Percentiles rank a stretch among this genome's conserved stretches.
phyloP scores from a whole-genome alignment of 2,329 filamentous ascomycete species.

The Fusarium sp. region DNA sequence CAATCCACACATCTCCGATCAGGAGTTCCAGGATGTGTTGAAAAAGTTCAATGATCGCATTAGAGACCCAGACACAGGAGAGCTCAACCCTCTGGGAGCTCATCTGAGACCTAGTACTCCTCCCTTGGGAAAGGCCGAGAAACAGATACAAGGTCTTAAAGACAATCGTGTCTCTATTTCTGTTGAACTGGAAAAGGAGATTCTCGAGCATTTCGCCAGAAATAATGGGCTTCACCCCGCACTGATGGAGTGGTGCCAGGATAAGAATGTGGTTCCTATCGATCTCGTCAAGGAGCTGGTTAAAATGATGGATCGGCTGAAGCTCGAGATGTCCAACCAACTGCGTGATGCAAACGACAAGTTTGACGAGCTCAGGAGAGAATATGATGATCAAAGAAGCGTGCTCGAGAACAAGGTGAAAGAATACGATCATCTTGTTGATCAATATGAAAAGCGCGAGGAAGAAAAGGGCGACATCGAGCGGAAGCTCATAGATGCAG shows the following conservation, averaged over 20 bases:
- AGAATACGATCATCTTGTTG: not conserved
- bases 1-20: slow-evolving; percentile 10
- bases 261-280: slow-evolving; percentile 9
- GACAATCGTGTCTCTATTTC: slow-evolving; percentile 7
- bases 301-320: slow-evolving; percentile 20
- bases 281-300: slow-evolving; percentile 20
- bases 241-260: slow-evolving; percentile 22
- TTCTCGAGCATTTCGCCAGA: slow-evolving; percentile 9
- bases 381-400: slow-evolving; percentile 1
- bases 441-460: not conserved
- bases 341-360: not conserved
- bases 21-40: not conserved
- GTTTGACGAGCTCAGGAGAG: not conserved
- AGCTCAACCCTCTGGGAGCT: slow-evolving; percentile 5
- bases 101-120: slow-evolving; percentile 28
- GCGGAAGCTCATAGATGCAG: not conserved
- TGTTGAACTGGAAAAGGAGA: slow-evolving; percentile 6
- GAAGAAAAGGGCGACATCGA: not conserved
- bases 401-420: not conserved
- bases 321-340: slow-evolving; percentile 19
- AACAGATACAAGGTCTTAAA: slow-evolving; percentile 12
- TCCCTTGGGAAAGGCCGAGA: slow-evolving; percentile 19
- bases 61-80: not conserved
- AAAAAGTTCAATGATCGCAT: slow-evolving; percentile 1
- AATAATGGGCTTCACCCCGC: slow-evolving; percentile 19